Evolutionary conservation across 495 filamentous ascomycete species (phyloP).

Genomic region (Staphylotrichum tortipilum): DNA sequence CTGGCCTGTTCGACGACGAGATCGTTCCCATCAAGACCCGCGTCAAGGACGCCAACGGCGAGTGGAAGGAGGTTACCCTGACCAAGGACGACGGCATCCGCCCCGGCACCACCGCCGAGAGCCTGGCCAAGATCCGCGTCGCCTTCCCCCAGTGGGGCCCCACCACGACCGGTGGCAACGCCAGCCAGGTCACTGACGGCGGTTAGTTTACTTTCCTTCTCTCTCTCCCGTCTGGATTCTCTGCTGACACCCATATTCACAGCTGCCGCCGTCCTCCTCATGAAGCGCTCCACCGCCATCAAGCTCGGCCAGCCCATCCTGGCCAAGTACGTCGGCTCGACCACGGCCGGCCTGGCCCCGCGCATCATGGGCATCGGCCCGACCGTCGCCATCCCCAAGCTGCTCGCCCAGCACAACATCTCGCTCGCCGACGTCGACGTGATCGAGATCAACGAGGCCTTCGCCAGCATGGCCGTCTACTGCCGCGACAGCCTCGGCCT

Average conservation of each 20-base stretch:
- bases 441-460: slow-evolving; percentile 94
- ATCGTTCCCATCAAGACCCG: slow-evolving; percentile 76
- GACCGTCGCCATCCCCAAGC: slow-evolving; percentile 87
- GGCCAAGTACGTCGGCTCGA: slow-evolving; percentile 89
- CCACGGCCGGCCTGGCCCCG: slow-evolving; percentile 80
- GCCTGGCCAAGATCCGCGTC: slow-evolving; percentile 72
- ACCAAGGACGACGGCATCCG: slow-evolving; percentile 83
- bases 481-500: slow-evolving; percentile 69
- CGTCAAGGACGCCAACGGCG: slow-evolving; percentile 76
- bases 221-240: no score
- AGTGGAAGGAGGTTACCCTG: slow-evolving; percentile 66
- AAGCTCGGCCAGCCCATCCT: slow-evolving; percentile 85
- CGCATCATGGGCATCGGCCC: slow-evolving; percentile 97
- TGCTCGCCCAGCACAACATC: slow-evolving; percentile 71
- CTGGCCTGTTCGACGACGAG: slow-evolving; percentile 90
- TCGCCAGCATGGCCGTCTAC: slow-evolving; percentile 95
- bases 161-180: slow-evolving; percentile 87
- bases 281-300: slow-evolving; percentile 85
- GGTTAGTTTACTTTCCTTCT: no score
- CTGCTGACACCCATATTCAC: background rate
- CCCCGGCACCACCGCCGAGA: slow-evolving; percentile 79
- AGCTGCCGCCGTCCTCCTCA: slow-evolving; percentile 81
- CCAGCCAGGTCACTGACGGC: slow-evolving; percentile 91
- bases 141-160: slow-evolving; percentile 89
- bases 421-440: slow-evolving; percentile 78